Base-by-base conservation (phyloP, 2,329 filamentous ascomycete genomes). In the Achaetomium macrosporum region DNA sequence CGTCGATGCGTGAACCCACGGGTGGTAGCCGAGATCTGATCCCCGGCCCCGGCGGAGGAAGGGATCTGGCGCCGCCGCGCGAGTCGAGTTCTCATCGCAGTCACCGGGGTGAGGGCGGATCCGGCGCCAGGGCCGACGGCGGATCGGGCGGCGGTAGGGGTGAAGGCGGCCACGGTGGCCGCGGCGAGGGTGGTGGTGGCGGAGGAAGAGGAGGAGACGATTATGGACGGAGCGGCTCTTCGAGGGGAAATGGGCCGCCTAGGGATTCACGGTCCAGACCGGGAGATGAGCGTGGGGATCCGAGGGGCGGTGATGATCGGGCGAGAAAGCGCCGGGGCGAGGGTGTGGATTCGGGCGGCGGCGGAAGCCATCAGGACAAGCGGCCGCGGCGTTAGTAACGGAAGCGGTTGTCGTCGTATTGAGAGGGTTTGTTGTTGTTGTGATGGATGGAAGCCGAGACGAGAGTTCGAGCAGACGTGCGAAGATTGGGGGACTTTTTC, bases 291-390 rank as follows among this genome's bases (percentile, higher is more conserved):
- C 63, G 65, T 42, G 63, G 66, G 6, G 66, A 67, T n/a, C 51
- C 58, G 8, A 63, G 69, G 11, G 71, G 50, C 10, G 71, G 52
- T 7, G 55, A 52, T 19, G 56, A 59, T 10, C 54, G 64, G 29
- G 63, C 66, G 31, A 64, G 69, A 57, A 75, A 75, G 64, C 69
- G 72, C 37, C 68, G 69, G 60, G 78, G 75, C 56, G 77, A 80
- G 56, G 77, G 78, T 47, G 53, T 52, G 11, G 47, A 45, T 42
- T 41, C 33, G n/a, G 56, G 54, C 5, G 16, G 33, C 35, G 56
- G 33, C 35, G 73, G 72, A 15, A 72, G 65, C 60, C 76, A 79
- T 37, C 70, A 75, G 53, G 78, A 82, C 56, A 82, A 82, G 71
- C 72, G 79, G 64, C 72, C 69, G 57, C 73, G 79, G 65, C 73